Base-by-base conservation (phyloP, 495 filamentous ascomycete genomes). In the Aspergillus indologenus region DNA sequence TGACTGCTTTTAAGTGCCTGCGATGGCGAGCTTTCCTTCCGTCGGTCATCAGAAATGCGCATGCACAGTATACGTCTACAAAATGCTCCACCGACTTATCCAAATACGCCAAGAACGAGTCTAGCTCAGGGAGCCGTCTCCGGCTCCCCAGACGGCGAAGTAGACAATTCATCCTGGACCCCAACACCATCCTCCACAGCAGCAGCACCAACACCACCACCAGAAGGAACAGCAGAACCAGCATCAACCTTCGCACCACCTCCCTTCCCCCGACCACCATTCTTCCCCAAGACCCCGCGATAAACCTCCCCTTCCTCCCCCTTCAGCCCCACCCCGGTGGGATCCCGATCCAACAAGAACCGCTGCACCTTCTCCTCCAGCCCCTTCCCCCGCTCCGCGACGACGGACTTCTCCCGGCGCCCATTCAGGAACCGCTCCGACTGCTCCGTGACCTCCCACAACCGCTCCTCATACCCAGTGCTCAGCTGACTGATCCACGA, bases 301-400 rank as follows among this genome's bases (percentile, higher is more conserved):
- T 80, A 80, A 24, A 78, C 66, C 12, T 54, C 17, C 23, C 75
- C 65, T 52, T 80, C 77, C 15, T 68, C 68, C 26, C 72, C 71
- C 56, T 80, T 79, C 49, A 81, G 56, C 7, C 78, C 79, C 53
- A 67, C 71, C 15, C 79, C 75, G 1, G 71, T 71, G 18, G 77
- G 77, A 60, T 93, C 86, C 58, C 89, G 80, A 42, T 86, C 81
- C 64, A 82, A 79, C 20, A 95, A 64, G 65, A 96, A 96, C n/a
- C 69, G 80, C 61, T 90, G 75, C 34, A 96, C 82, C 52, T 89
- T 81, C 60, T 84, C 85, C 47, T 90, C 81, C 20, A 67, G 66
- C 12, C 34, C 34, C 43, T 77, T 81, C 54, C 72, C 76, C 58
- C 12, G 34, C 34, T 4, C 34, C 5, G 34, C 34, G 12, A 68